Evolutionary conservation across 1,284 basidiomycete genomes (phyloP).

Genomic region (Boletus semigastroideus): DNA sequence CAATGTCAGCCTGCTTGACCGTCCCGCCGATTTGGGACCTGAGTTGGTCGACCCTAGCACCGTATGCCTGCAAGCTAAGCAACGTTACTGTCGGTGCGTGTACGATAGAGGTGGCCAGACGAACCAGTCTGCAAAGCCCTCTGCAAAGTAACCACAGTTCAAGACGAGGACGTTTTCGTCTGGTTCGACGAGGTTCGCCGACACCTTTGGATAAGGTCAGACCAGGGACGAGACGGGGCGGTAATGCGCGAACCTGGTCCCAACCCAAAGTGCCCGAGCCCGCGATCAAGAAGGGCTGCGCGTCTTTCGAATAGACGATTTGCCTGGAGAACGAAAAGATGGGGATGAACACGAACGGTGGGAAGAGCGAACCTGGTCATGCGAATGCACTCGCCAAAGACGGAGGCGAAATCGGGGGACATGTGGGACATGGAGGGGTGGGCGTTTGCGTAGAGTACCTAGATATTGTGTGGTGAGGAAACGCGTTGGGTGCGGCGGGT

Average conservation of each 20-base stretch:
- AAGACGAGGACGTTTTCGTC: slow-evolving; percentile 83
- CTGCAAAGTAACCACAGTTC: slow-evolving; percentile 88
- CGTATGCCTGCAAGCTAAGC: slow-evolving; percentile 80
- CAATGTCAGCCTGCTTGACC: slow-evolving; percentile 64
- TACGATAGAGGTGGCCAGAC: slow-evolving; percentile 20
- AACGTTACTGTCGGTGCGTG: neutral
- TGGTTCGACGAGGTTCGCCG: slow-evolving; percentile 79
- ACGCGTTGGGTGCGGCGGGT: slow-evolving; percentile 12
- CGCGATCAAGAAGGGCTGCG: slow-evolving; percentile 88
- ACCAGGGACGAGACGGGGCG: neutral
- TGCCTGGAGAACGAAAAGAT: slow-evolving; percentile 43
- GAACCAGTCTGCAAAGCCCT: slow-evolving; percentile 81
- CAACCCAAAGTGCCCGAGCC: slow-evolving; percentile 96
- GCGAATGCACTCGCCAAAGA: slow-evolving; percentile 89
- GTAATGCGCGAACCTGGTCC: slow-evolving; percentile 60
- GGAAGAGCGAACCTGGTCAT: slow-evolving; percentile 64
- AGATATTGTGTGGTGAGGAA: neutral
- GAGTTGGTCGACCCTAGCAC: slow-evolving; percentile 87
- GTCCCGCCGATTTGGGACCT: slow-evolving; percentile 81
- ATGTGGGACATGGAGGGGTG: slow-evolving; percentile 90
- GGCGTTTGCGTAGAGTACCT: slow-evolving; percentile 80
- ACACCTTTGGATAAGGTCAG: slow-evolving; percentile 47
- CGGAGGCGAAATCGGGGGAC: slow-evolving; percentile 85
- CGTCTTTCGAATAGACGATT: slow-evolving; percentile 73
- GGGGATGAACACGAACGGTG: neutral